Conservation (phyloP, 257 asterid genomes). For the Cynanchum wilfordii region DNA sequence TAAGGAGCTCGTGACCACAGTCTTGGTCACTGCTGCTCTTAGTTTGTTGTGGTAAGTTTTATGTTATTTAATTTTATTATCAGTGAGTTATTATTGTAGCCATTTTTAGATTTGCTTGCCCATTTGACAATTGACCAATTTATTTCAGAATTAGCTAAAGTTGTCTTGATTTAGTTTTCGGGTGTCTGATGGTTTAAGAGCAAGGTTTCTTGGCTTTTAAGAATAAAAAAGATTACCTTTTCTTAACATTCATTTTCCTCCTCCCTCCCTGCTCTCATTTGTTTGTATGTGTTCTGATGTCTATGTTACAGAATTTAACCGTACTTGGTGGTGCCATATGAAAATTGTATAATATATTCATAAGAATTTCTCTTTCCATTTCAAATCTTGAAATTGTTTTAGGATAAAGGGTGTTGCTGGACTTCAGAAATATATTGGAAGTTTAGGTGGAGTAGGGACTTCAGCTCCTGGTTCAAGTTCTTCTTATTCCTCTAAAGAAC, state of each 20-base stretch:
- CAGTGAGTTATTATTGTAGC: slow-evolving; percentile 1
- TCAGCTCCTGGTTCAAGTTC: slow-evolving; percentile 94
- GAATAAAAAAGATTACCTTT: not conserved
- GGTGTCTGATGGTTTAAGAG: not conserved
- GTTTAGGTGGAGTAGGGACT: slow-evolving; percentile 93
- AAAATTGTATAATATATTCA: slow-evolving; percentile 5
- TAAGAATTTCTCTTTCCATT: not conserved
- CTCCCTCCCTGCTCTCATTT: not conserved
- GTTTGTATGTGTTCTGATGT: not conserved
- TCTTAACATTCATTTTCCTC: not conserved
- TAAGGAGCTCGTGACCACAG: slow-evolving; percentile 72
- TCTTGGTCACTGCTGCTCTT: slow-evolving; percentile 70
- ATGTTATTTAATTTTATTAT: not conserved
- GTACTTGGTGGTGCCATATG: not conserved
- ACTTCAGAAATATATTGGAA: slow-evolving; percentile 86
- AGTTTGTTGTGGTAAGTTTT: slow-evolving; percentile 76
- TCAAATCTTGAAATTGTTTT: slow-evolving; percentile 19
- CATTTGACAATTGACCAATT: not conserved
- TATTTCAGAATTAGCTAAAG: not conserved
- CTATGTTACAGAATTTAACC: not conserved
- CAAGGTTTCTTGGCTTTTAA: not conserved
- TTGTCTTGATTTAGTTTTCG: not conserved
- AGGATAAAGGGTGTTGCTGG: slow-evolving; percentile 84
- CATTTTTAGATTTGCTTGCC: not conserved
- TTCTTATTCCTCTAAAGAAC: slow-evolving; percentile 78